Base-by-base conservation (phyloP, 1,284 basidiomycete species). In the Leccinum ponderosum region DNA sequence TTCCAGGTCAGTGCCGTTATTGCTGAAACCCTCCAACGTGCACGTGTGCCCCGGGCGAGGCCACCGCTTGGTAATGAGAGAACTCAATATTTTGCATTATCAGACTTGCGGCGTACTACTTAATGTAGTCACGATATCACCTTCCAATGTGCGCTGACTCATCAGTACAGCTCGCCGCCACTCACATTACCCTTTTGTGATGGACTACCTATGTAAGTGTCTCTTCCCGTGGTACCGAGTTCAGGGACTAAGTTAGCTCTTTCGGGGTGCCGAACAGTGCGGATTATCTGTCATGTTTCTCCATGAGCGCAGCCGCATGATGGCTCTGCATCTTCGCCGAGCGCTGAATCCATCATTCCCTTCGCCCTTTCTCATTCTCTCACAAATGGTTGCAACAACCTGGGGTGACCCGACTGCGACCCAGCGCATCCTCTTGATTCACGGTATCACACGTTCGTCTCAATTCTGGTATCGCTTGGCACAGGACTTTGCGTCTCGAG, bases 401-500 rank as follows among this genome's bases (percentile, higher is more conserved):
- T 70, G 66, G 62, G 64, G 68, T 7, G 48, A 63, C 15, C 62
- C 66, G 6, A 8, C 20, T 6, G 62, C 66, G 1, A 6, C 57
- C 33, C 69, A 64, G 17, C 70, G 17, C 14, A 61, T 59, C 0
- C 55, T 71, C 22, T 37, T 69, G 14, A 20, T 72, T 2, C 67
- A 72, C 4, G 64, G 64, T 1, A 7, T 69, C 4, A 47, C 58
- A 1, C 1, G 4, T 15, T 57, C 61, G 0, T 65, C 65, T 3
- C 50, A 37, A 8, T 11, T 0, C 3, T 72, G 60, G 61, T 8
- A 58, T 37, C 59, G 55, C 29, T 39, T 69, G 9, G 67, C 65
- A 1, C 51, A 15, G 0, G 42, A 9, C 3, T 59, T 70, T 17
- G 59, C 66, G 4, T 62, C 55, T 37, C 52, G 48, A 66, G 62